These are phyloP conservation scores for Tritrichomonas foetus DNA, from an alignment of 208 protist species.

Conservation along the genomic window DNA sequence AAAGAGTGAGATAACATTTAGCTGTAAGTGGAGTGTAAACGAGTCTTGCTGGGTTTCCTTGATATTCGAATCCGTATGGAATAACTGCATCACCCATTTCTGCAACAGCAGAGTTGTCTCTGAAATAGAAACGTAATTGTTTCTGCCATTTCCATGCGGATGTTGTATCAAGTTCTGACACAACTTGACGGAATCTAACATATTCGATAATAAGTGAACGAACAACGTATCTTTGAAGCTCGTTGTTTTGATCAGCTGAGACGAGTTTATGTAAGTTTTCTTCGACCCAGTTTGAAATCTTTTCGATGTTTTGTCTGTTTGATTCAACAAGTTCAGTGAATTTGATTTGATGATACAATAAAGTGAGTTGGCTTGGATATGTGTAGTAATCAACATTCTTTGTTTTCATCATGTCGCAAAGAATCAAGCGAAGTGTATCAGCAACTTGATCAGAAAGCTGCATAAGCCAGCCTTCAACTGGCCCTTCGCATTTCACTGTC, in stretches of 20 bases:
- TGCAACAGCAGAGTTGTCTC: constrained; percentile 67
- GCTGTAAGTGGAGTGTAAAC: constrained; percentile 95
- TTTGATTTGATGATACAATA: constrained; percentile 42
- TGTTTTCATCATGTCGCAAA: constrained; percentile 79
- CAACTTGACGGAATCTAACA: constrained; percentile 18
- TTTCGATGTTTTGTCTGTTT: not conserved
- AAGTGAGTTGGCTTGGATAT: constrained; percentile 41
- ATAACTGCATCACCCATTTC: constrained; percentile 85
- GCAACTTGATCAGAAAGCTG: constrained; percentile 65
- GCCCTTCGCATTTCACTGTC: constrained; percentile 76
- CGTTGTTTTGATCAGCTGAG: not conserved
- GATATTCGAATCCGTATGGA: constrained; percentile 94
- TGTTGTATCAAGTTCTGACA: not conserved
- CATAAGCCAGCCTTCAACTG: constrained; percentile 85
- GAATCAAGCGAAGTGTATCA: constrained; percentile 69
- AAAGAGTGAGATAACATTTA: constrained; percentile 92
- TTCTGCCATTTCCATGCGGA: constrained; percentile 84
- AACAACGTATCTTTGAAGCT: not conserved
- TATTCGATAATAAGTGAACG: constrained; percentile 25
- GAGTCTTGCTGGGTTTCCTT: constrained; percentile 90
- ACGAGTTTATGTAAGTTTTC: not conserved
- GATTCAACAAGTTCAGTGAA: constrained; percentile 43
- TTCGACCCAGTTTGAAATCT: not conserved
- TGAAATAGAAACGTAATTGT: constrained; percentile 86
- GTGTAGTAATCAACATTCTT: not conserved